phyloP scores from a whole-genome alignment of 139 green algal genomes.

The Chlorella sp. region DNA sequence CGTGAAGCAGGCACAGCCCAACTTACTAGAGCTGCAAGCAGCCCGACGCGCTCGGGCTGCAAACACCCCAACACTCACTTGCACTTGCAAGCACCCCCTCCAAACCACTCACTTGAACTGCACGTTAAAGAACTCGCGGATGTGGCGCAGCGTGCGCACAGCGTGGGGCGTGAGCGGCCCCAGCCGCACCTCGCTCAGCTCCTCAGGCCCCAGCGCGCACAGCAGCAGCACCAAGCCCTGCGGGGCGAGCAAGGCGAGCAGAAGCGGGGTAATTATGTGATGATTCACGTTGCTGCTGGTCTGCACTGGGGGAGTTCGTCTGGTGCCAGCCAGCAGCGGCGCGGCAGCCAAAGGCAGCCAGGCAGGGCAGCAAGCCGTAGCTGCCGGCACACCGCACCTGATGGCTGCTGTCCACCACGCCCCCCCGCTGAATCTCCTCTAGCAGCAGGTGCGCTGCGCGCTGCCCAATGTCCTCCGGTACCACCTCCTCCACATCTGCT shows the following conservation, averaged over 20 bases:
- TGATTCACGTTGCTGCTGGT: too few relatives aligned
- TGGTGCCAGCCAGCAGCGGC: too few relatives aligned
- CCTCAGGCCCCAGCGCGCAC: conserved; percentile 88
- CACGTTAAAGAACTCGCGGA: conserved; percentile 93
- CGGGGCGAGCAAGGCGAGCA: neutral
- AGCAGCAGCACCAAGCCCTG: conserved; percentile 89
- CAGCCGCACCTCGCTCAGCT: conserved; percentile 85
- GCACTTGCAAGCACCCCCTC: too few relatives aligned
- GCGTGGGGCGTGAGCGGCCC: conserved; percentile 90
- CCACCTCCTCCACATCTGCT: conserved; percentile 31
- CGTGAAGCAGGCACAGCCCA: too few relatives aligned
- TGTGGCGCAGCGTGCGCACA: conserved; percentile 86
- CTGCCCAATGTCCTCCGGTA: conserved; percentile 92
- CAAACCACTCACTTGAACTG: conserved; percentile 74
- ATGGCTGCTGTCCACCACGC: conserved; percentile 88
- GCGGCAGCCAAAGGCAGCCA: too few relatives aligned
- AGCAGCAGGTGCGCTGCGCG: conserved; percentile 83
- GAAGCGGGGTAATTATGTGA: too few relatives aligned
- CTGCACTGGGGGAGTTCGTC: too few relatives aligned
- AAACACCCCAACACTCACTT: too few relatives aligned
- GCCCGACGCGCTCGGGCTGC: too few relatives aligned
- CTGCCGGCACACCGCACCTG: conserved; percentile 53
- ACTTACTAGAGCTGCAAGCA: too few relatives aligned
- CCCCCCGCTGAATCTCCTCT: conserved; percentile 89
- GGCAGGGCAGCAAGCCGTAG: too few relatives aligned